phyloP scores from a whole-genome alignment of 441 rosid species.

The Codiaeum variegatum region DNA sequence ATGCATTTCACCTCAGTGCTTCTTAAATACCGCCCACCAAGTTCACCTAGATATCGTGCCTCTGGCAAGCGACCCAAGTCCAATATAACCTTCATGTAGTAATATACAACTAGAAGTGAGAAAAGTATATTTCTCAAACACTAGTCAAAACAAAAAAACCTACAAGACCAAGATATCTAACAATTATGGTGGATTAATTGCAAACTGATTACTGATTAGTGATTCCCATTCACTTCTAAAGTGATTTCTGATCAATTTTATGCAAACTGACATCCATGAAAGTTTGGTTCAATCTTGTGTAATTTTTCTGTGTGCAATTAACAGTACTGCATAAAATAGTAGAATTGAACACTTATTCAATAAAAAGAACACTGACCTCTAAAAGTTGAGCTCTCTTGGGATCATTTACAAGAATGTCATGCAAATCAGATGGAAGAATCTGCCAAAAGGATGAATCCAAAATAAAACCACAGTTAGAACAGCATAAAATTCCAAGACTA shows the following conservation, averaged over 20 bases:
- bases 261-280: background rate
- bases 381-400: conserved; percentile 49
- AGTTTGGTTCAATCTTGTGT: background rate
- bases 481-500: background rate
- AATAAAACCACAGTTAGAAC: background rate
- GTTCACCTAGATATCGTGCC: conserved; percentile 61
- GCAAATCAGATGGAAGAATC: conserved; percentile 59
- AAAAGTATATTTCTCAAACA: background rate
- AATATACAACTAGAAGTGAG: background rate
- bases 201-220: background rate
- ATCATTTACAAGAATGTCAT: conserved; percentile 40
- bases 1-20: conserved; percentile 45
- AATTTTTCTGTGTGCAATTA: background rate
- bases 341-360: background rate
- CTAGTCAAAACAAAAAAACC: background rate
- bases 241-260: background rate
- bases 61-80: conserved; percentile 62
- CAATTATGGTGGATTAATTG: background rate
- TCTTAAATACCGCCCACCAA: conserved; percentile 51
- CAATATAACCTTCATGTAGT: conserved; percentile 39
- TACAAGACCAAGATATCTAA: background rate
- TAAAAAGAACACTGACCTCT: conserved; percentile 34
- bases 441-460: conserved; percentile 25
- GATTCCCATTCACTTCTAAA: background rate
- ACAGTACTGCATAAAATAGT: background rate